These are phyloP conservation scores for Leccinum variicolor DNA, from an alignment of 768 basidiomycete species.

Conservation along the genomic window DNA sequence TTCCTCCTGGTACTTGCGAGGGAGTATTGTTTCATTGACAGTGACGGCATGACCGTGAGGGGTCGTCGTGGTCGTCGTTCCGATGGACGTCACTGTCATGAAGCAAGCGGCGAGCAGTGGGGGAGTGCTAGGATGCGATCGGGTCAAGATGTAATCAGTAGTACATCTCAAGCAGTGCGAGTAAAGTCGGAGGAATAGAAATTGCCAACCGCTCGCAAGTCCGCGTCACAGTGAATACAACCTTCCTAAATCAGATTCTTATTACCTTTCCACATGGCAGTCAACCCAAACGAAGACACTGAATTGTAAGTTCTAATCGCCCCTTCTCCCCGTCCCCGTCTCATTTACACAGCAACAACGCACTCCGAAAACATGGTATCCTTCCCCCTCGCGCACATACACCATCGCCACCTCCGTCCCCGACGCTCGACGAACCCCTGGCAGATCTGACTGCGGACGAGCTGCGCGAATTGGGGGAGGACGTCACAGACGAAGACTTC, in stretches of 20 bases:
- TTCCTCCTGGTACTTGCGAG: constrained; percentile 54
- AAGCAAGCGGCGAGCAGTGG: constrained; percentile 11
- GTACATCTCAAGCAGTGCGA: constrained; percentile 18
- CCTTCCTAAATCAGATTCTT: constrained; percentile 25
- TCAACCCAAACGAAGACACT: constrained; percentile 89
- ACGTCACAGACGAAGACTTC: constrained; percentile 70
- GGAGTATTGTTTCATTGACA: constrained; percentile 39
- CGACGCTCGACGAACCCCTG: constrained; percentile 64
- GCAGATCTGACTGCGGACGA: constrained; percentile 61
- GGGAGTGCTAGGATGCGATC: constrained; percentile 10
- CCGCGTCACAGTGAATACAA: constrained; percentile 29
- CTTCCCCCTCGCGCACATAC: constrained; percentile 72
- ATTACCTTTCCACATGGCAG: constrained; percentile 41
- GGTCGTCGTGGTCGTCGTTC: constrained; percentile 19
- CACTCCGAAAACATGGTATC: constrained; percentile 89
- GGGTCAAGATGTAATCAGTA: constrained; percentile 15
- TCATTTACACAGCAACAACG: constrained; percentile 71
- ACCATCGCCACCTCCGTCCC: constrained; percentile 81
- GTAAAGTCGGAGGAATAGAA: neutral
- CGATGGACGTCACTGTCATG: constrained; percentile 24
- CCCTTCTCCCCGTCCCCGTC: neutral
- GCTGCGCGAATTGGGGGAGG: constrained; percentile 67
- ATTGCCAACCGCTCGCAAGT: constrained; percentile 20
- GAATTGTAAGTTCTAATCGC: constrained; percentile 71
- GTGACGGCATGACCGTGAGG: constrained; percentile 23